phyloP scores from a whole-genome alignment of 495 filamentous ascomycete genomes.

The Thermothielavioides terrestris region DNA sequence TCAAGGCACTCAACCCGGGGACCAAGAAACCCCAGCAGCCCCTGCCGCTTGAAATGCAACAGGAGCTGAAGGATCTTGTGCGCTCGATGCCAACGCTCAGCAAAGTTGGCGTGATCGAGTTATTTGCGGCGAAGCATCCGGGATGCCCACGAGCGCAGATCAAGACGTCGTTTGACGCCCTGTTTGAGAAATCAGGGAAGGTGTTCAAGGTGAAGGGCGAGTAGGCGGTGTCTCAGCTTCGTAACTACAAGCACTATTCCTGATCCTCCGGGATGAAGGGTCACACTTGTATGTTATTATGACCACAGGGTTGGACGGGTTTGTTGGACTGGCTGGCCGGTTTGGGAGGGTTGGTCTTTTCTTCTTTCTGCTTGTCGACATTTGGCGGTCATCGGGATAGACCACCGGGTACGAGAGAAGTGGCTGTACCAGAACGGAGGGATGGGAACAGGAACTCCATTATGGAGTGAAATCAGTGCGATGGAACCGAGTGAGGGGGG shows the following conservation, averaged over 20 bases:
- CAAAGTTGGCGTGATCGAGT: constrained; percentile 24
- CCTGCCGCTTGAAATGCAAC: constrained; percentile 12
- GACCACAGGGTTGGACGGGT: too few species aligned
- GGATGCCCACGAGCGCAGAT: constrained; percentile 14
- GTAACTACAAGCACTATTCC: too few species aligned
- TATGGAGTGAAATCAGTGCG: not conserved
- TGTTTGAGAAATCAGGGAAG: constrained; percentile 17
- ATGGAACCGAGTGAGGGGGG: not conserved
- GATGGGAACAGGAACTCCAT: not conserved
- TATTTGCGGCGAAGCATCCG: constrained; percentile 17
- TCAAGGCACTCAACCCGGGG: constrained; percentile 14
- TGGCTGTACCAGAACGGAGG: not conserved
- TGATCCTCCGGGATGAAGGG: too few species aligned
- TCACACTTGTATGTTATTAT: too few species aligned
- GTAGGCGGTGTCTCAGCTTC: not conserved
- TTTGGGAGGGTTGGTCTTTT: not conserved
- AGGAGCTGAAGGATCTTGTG: constrained; percentile 22
- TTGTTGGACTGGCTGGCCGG: too few species aligned
- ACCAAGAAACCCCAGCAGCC: constrained; percentile 18
- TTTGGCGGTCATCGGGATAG: not conserved
- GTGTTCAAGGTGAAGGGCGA: constrained; percentile 18
- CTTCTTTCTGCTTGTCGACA: not conserved
- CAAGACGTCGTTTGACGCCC: constrained; percentile 20
- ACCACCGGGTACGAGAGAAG: not conserved
- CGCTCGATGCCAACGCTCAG: constrained; percentile 16